Evolutionary conservation across 495 filamentous ascomycete genomes (phyloP).

Genomic region (Aspergillus heteromorphus): DNA sequence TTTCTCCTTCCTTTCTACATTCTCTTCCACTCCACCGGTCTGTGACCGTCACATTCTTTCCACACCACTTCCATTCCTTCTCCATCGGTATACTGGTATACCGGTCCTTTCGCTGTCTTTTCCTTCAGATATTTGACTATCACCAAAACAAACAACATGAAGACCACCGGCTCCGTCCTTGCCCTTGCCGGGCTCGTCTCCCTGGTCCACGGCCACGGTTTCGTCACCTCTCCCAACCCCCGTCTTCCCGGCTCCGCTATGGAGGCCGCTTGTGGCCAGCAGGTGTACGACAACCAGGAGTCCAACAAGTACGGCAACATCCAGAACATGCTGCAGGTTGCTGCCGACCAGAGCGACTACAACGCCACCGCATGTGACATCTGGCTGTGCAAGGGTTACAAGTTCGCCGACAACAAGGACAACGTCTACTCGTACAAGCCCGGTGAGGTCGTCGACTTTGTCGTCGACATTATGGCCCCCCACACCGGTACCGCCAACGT

Average conservation of each 20-base stretch:
- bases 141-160: conserved; percentile 29
- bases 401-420: conserved; percentile 64
- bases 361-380: conserved; percentile 55
- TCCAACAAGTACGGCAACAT: conserved; percentile 64
- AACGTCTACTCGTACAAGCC: conserved; percentile 57
- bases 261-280: conserved; percentile 54
- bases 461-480: conserved; percentile 56
- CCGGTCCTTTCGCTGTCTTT: conserved; percentile 24
- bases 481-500: conserved; percentile 66
- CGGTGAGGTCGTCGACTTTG: conserved; percentile 55
- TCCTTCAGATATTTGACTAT: conserved; percentile 3
- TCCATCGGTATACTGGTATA: conserved; percentile 30
- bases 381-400: conserved; percentile 67
- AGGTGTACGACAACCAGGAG: conserved; percentile 55
- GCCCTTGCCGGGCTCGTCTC: conserved; percentile 45
- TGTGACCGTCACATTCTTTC: conserved; percentile 31
- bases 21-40: conserved; percentile 25
- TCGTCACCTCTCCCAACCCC: conserved; percentile 51
- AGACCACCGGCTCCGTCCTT: conserved; percentile 26
- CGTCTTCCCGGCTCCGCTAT: conserved; percentile 59
- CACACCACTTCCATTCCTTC: conserved; percentile 18
- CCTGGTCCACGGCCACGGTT: conserved; percentile 56
- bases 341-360: conserved; percentile 50
- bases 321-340: conserved; percentile 58
- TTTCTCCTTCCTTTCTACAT: conserved; percentile 19